A percentile compares a stretch with the other conserved stretches of the same genome.
phyloP scores from a whole-genome alignment of 225 moss, liverwort and hornwort genomes.

The Neckera pumila region DNA sequence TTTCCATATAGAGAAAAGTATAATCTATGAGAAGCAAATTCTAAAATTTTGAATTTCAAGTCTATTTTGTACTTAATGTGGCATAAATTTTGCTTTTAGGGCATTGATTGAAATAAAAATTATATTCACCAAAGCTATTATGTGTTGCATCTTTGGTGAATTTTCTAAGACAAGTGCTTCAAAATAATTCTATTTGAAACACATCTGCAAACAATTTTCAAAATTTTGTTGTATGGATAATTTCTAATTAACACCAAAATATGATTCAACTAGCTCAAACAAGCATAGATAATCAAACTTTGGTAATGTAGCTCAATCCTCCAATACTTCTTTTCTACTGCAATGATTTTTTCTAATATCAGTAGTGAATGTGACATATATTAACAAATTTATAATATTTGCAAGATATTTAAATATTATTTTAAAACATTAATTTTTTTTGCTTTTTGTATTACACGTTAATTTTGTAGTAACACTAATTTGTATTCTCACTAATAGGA shows the following conservation, averaged over 20 bases:
- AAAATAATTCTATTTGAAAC: not conserved
- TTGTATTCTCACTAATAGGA: not conserved
- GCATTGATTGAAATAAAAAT: not conserved
- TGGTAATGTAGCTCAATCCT: too few relatives aligned
- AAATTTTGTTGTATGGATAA: not conserved
- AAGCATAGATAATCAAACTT: not conserved
- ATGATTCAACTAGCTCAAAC: not conserved
- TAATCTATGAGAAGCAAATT: not conserved
- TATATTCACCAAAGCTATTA: not conserved
- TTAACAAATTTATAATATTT: not conserved
- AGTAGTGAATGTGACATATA: not conserved
- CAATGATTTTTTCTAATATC: not conserved
- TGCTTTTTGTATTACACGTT: not conserved
- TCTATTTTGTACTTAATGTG: not conserved
- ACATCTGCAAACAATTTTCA: not conserved
- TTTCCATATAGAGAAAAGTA: not conserved
- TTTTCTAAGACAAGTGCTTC: not conserved
- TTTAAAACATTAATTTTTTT: not conserved
- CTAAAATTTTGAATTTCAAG: rapidly evolving
- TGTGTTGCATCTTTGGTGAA: not conserved
- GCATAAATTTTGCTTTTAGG: rapidly evolving
- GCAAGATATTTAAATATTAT: not conserved
- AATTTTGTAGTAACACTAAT: not conserved
- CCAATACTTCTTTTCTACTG: not conserved
- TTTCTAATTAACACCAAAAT: not conserved